Evolutionary conservation across 192 early-diverging fungal species (phyloP).

Genomic region (Coemansia sp.): DNA sequence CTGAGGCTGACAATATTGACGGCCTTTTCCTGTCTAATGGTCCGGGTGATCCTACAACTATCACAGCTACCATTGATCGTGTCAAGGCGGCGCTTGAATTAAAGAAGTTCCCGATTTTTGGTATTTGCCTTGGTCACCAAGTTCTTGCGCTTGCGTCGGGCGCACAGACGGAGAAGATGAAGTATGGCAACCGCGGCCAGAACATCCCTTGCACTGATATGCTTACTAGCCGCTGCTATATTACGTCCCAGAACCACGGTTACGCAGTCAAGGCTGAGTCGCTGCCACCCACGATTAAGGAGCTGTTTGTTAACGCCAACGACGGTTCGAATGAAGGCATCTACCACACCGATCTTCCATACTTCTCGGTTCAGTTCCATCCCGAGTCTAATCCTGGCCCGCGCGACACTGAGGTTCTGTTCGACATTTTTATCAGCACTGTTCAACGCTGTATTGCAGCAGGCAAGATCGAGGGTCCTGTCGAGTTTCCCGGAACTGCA

Average conservation of each 20-base stretch:
- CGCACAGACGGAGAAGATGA: slow-evolving; percentile 92
- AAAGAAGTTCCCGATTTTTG: slow-evolving; percentile 89
- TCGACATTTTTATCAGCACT: slow-evolving; percentile 88
- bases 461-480: slow-evolving; percentile 69
- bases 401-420: slow-evolving; percentile 95
- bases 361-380: slow-evolving; percentile 99
- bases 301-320: slow-evolving; percentile 97
- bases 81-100: slow-evolving; percentile 65
- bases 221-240: slow-evolving; percentile 95
- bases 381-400: slow-evolving; percentile 96
- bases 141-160: slow-evolving; percentile 91
- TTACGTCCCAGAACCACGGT: slow-evolving; percentile 98
- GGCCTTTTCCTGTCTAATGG: slow-evolving; percentile 95
- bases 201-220: slow-evolving; percentile 98
- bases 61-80: slow-evolving; percentile 74
- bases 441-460: slow-evolving; percentile 66
- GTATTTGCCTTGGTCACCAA: slow-evolving; percentile 99
- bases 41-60: slow-evolving; percentile 92
- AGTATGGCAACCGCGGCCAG: slow-evolving; percentile 98
- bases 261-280: slow-evolving; percentile 88
- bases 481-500: slow-evolving; percentile 66
- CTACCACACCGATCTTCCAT: slow-evolving; percentile 82
- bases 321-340: slow-evolving; percentile 99
- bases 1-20: slow-evolving; percentile 62
- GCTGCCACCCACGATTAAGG: slow-evolving; percentile 63